Conservation (phyloP, 1,284 basidiomycete genomes). For the Rhizoctonia solani region DNA sequence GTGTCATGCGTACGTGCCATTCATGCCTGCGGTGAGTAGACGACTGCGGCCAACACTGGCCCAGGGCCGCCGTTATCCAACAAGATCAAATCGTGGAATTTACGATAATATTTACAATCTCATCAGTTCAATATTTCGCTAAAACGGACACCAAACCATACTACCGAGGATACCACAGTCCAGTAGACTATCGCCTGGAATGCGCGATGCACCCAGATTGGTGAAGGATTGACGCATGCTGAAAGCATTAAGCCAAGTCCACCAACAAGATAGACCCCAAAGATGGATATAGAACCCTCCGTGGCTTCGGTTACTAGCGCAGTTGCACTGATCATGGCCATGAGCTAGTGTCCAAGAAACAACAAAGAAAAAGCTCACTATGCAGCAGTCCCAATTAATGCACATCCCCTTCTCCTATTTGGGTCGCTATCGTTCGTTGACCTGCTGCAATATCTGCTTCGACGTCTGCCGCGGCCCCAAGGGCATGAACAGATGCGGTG, state of each 20-base stretch:
- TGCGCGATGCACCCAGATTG: constrained; percentile 33
- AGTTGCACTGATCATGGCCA: neutral
- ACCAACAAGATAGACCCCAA: constrained; percentile 23
- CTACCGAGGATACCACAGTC: constrained; percentile 34
- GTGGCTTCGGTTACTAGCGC: constrained; percentile 12
- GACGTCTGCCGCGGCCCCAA: constrained; percentile 41
- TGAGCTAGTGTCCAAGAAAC: neutral
- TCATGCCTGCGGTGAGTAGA: too few species aligned
- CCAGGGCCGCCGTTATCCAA: neutral
- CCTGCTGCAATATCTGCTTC: constrained; percentile 41
- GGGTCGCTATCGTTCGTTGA: constrained; percentile 41
- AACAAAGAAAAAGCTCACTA: constrained; percentile 39
- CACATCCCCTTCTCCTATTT: constrained; percentile 37
- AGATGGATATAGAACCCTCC: constrained; percentile 18
- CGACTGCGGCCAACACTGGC: too few species aligned
- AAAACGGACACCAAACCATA: constrained; percentile 36
- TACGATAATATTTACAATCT: neutral
- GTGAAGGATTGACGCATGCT: constrained; percentile 14
- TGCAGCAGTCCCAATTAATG: constrained; percentile 36
- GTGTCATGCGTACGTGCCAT: too few species aligned
- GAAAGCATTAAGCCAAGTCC: constrained; percentile 24
- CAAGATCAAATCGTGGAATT: neutral
- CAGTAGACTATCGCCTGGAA: constrained; percentile 36
- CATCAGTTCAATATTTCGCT: neutral
- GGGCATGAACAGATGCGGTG: constrained; percentile 41